phyloP scores from a whole-genome alignment of 805 yeast genomes.

The Candida boidinii region DNA sequence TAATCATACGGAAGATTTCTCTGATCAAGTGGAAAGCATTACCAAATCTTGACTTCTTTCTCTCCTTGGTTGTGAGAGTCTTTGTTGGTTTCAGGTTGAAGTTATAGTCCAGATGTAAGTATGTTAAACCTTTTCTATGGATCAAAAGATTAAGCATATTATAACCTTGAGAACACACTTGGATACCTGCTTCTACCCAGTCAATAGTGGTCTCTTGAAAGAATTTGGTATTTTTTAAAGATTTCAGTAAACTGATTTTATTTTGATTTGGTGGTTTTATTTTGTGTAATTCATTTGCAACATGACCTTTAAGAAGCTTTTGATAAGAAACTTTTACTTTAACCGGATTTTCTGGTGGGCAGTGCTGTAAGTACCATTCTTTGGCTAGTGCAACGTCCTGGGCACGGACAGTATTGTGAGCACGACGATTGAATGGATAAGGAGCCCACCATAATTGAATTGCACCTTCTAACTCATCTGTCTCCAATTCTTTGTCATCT shows the following conservation, averaged over 20 bases:
- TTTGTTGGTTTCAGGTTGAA: slow-evolving; percentile 95
- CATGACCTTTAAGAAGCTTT: slow-evolving; percentile 69
- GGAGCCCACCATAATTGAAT: slow-evolving; percentile 74
- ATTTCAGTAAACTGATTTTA: slow-evolving; percentile 52
- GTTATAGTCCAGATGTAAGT: slow-evolving; percentile 89
- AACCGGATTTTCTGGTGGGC: slow-evolving; percentile 47
- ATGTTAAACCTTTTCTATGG: slow-evolving; percentile 85
- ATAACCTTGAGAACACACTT: slow-evolving; percentile 87
- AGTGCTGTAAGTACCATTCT: slow-evolving; percentile 70
- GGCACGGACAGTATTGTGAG: slow-evolving; percentile 69
- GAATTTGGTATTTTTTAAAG: slow-evolving; percentile 70
- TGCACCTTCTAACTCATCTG: slow-evolving; percentile 46
- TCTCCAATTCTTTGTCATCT: slow-evolving; percentile 31
- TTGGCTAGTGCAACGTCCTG: slow-evolving; percentile 85
- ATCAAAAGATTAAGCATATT: slow-evolving; percentile 86
- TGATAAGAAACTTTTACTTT: slow-evolving; percentile 87
- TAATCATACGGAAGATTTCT: slow-evolving; percentile 77
- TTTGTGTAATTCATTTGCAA: slow-evolving; percentile 61
- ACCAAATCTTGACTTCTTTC: slow-evolving; percentile 94
- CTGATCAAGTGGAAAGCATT: slow-evolving; percentile 91
- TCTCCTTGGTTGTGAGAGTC: slow-evolving; percentile 90
- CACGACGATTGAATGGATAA: slow-evolving; percentile 70
- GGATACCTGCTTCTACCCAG: slow-evolving; percentile 98
- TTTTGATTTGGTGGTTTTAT: slow-evolving; percentile 31
- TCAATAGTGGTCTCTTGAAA: slow-evolving; percentile 89